Evolutionary conservation across 768 basidiomycete species (phyloP).

Genomic region (Phanerochaete sordida): DNA sequence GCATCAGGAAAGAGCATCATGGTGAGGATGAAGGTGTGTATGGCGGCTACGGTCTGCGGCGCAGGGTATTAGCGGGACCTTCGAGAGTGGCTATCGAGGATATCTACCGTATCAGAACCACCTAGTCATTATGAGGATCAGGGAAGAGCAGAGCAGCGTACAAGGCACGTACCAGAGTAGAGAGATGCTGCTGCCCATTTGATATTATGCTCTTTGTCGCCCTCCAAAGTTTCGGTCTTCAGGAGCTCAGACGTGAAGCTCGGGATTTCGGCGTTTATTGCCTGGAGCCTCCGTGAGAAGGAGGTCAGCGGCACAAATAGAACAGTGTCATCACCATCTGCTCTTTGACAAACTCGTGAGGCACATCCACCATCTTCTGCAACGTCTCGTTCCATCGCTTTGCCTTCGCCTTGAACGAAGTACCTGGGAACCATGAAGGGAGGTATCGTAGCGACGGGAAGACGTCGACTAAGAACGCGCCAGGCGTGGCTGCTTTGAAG

Average conservation of each 20-base stretch:
- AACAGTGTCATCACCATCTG: constrained; percentile 26
- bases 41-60: constrained; percentile 5
- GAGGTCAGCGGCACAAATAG: background rate
- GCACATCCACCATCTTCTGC: constrained; percentile 19
- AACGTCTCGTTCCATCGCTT: background rate
- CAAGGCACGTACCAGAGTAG: constrained; percentile 13
- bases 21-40: constrained; percentile 4
- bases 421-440: constrained; percentile 24
- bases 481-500: constrained; percentile 21
- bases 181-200: constrained; percentile 52
- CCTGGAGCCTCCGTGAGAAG: constrained; percentile 44
- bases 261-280: constrained; percentile 44
- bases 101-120: constrained; percentile 37
- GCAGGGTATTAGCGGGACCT: no score
- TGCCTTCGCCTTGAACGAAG: constrained; percentile 15
- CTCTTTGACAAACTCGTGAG: constrained; percentile 27
- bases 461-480: constrained; percentile 18
- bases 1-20: constrained; percentile 17
- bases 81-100: no score
- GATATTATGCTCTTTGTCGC: constrained; percentile 57
- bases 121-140: constrained; percentile 17
- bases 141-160: background rate
- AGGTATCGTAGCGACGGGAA: constrained; percentile 16
- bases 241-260: constrained; percentile 54
- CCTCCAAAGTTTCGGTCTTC: constrained; percentile 43